Evolutionary conservation across 1,139 yeast species (phyloP).

Genomic region (Suhomyces coccinellae): DNA sequence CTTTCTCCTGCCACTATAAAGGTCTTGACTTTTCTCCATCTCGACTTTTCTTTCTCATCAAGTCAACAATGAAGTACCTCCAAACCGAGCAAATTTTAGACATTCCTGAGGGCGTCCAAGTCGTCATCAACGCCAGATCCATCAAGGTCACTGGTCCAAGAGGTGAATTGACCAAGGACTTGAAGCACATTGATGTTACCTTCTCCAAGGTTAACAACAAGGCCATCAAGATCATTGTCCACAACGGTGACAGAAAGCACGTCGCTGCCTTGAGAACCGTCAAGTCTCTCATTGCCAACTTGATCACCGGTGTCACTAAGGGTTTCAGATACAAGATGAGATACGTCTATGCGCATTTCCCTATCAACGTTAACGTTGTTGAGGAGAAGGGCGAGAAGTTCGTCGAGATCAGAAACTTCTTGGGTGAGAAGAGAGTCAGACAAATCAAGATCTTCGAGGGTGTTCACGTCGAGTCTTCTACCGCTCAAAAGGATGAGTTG

Average conservation of each 20-base stretch:
- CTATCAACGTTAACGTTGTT: conserved; percentile 92
- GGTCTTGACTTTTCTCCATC: not conserved
- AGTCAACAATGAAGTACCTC: conserved; percentile 76
- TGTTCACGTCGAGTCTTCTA: conserved; percentile 79
- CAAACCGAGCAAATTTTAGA: conserved; percentile 90
- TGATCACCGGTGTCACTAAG: conserved; percentile 98
- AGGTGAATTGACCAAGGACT: conserved; percentile 89
- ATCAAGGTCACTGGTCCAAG: conserved; percentile 97
- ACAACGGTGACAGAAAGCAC: conserved; percentile 99
- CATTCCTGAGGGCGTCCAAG: conserved; percentile 93
- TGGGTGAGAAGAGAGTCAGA: conserved; percentile 98
- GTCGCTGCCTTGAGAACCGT: conserved; percentile 99
- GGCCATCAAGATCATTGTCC: conserved; percentile 85
- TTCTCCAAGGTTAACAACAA: conserved; percentile 73
- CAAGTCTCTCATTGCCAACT: conserved; percentile 89
- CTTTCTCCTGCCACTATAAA: not conserved
- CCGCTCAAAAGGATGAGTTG: conserved; percentile 92
- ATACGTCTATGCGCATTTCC: conserved; percentile 99
- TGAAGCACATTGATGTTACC: conserved; percentile 94
- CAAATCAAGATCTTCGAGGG: conserved; percentile 82
- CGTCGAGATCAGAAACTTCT: conserved; percentile 98
- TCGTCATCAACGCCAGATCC: conserved; percentile 87
- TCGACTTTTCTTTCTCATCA: conserved; percentile 17
- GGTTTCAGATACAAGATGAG: conserved; percentile 99
- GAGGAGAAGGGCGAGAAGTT: conserved; percentile 71